phyloP scores from a whole-genome alignment of 1,139 yeast species.

The Taphrina confusa region DNA sequence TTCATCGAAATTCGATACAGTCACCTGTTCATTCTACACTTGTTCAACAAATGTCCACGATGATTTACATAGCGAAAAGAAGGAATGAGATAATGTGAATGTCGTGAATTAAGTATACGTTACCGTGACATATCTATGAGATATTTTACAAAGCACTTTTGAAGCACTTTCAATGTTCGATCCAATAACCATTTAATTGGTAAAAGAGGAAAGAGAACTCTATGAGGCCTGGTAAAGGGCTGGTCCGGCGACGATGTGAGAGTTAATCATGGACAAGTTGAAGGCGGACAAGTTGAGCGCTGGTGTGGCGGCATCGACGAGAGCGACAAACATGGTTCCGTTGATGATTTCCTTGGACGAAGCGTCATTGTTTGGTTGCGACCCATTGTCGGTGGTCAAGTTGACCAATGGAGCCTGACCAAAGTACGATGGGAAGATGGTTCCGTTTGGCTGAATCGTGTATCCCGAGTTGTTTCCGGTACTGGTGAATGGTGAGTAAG shows the following conservation, averaged over 20 bases:
- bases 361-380: conserved; percentile 21
- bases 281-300: conserved; percentile 35
- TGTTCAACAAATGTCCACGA: no score
- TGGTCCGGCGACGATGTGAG: conserved; percentile 39
- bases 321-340: conserved; percentile 38
- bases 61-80: no score
- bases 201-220: not conserved
- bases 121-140: not conserved
- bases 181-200: not conserved
- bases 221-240: conserved; percentile 36
- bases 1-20: no score
- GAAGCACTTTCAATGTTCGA: not conserved
- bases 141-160: not conserved
- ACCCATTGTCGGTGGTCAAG: conserved; percentile 14
- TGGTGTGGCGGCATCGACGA: conserved; percentile 35
- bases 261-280: conserved; percentile 36
- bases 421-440: conserved; percentile 34
- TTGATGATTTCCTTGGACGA: conserved; percentile 34
- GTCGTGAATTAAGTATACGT: conserved; percentile 4
- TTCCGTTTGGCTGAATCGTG: conserved; percentile 36
- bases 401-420: conserved; percentile 23
- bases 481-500: conserved; percentile 35
- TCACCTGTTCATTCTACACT: no score
- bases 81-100: no score
- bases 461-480: conserved; percentile 31